Evolutionary conservation across 176 grass and related monocot genomes (phyloP), one percentile per base, ranked within the genome.

Genomic region (Juncus inflexus): DNA sequence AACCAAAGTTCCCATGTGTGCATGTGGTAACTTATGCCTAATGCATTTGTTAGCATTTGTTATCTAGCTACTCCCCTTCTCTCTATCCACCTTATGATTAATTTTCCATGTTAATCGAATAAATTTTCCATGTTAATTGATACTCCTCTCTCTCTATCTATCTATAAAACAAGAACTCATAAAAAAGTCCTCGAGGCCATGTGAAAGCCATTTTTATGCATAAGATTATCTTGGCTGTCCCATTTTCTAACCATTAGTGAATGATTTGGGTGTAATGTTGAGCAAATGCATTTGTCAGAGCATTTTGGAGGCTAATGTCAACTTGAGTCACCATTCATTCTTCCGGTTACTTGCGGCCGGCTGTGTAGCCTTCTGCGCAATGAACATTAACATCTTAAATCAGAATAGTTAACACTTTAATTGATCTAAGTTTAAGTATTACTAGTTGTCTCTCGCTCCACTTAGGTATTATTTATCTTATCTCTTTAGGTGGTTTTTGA

Each of bases 21-120:
- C 73, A 86, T 80, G 77, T 83, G 76, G 70, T 58, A 37, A 51
- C 28, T 59, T 53, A 12, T 8, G 70, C 14, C 55, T 6, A n/a
- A 56, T 42, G 9, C 37, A 39, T 66, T 53, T 28, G 19, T 28
- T 28, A 28, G 19, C 19, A 28, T 28, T 28, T 28, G 52, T 42
- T 61, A 67, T 66, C 74, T 11, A 72, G 70, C 41, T 61, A 52
- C 52, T 66, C 52, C 82, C 72, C 72, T 82, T 83, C 83, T 86
- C 77, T 91, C 80, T 86, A 81, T 54, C 72, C 80, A 83, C 86
- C 83, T 91, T 72, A 67, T 83, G 63, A 63, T 81, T 83, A 80
- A 91, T 60, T 84, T 91, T 91, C 83, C 80, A 80, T 83, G 35
- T 56, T 76, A 19, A 37, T 36, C 2, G 14, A 52, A 52, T 54